A percentile compares a stretch with the other conserved stretches of the same genome.
phyloP scores from a whole-genome alignment of 2,329 filamentous ascomycete species.

The Penicillium hesseltinei region DNA sequence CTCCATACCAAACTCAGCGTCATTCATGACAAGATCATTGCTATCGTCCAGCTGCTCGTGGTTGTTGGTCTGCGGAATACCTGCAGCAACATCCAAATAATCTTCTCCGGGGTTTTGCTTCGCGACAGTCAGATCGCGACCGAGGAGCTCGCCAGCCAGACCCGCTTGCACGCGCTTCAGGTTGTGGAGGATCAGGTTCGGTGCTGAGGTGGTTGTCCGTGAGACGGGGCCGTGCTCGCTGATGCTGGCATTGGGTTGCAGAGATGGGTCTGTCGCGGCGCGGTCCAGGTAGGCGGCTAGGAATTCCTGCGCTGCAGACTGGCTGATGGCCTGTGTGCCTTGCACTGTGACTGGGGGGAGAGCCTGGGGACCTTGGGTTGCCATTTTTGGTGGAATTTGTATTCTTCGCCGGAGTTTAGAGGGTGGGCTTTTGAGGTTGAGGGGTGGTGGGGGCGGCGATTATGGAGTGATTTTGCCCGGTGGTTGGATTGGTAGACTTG shows the following conservation, averaged over 20 bases:
- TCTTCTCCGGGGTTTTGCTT: constrained; percentile 38
- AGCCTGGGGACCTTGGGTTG: constrained; percentile 36
- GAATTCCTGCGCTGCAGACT: constrained; percentile 43
- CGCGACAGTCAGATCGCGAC: constrained; percentile 40
- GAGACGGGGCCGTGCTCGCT: constrained; percentile 45
- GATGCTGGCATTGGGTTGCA: constrained; percentile 46
- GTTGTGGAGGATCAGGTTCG: constrained; percentile 46
- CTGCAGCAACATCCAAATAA: constrained; percentile 40
- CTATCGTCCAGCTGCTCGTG: constrained; percentile 37
- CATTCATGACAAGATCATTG: constrained; percentile 45
- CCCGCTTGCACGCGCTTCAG: constrained; percentile 47
- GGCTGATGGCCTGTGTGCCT: constrained; percentile 35
- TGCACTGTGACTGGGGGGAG: constrained; percentile 41
- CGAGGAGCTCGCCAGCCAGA: constrained; percentile 43
- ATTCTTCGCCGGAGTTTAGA: neutral
- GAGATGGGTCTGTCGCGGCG: constrained; percentile 41
- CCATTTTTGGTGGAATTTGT: constrained; percentile 31
- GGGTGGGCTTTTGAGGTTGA: neutral
- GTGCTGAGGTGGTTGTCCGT: constrained; percentile 40
- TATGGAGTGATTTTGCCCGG: neutral
- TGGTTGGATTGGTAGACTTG: neutral
- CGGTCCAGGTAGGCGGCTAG: constrained; percentile 44
- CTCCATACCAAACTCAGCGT: constrained; percentile 39
- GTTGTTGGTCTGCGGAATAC: constrained; percentile 28
- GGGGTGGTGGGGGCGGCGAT: neutral